These are phyloP conservation scores for Phytophthora vignae DNA, from an alignment of 352 stramenopile species.

Conservation along the genomic window DNA sequence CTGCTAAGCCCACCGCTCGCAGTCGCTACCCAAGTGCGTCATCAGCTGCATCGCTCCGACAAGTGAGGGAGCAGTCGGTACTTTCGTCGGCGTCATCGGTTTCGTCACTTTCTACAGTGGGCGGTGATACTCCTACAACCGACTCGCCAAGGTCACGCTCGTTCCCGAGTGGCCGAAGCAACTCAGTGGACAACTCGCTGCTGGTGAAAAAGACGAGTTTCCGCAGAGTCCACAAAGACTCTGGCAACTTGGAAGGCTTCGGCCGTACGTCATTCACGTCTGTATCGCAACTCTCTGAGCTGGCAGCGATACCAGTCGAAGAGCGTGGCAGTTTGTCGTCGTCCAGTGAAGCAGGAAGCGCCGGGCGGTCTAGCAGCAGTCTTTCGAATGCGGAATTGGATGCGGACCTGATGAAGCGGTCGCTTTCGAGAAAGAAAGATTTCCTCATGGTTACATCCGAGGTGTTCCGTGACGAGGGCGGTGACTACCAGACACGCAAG, in stretches of 20 bases:
- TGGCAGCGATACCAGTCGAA: constrained; percentile 38
- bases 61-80: constrained; percentile 48
- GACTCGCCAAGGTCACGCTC: constrained; percentile 42
- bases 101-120: constrained; percentile 42
- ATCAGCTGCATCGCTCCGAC: constrained; percentile 45
- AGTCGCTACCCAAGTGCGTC: constrained; percentile 62
- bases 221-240: constrained; percentile 46
- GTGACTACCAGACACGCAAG: constrained; percentile 89
- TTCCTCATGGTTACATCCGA: constrained; percentile 92
- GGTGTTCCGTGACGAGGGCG: constrained; percentile 87
- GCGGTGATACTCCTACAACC: constrained; percentile 33
- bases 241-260: constrained; percentile 64
- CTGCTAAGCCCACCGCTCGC: constrained; percentile 51
- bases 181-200: constrained; percentile 56
- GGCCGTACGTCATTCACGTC: constrained; percentile 81
- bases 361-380: constrained; percentile 26
- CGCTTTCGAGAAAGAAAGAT: constrained; percentile 88
- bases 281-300: constrained; percentile 68
- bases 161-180: constrained; percentile 43
- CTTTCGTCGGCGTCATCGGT: constrained; percentile 53
- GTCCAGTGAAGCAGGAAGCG: constrained; percentile 49
- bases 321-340: constrained; percentile 62
- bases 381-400: constrained; percentile 49
- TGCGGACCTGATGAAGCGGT: constrained; percentile 82
- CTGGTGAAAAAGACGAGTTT: constrained; percentile 66